Percentiles rank a stretch among this genome's conserved stretches.
Conservation (phyloP, 2,329 filamentous ascomycete genomes). For the Cladophialophora psammophila region DNA sequence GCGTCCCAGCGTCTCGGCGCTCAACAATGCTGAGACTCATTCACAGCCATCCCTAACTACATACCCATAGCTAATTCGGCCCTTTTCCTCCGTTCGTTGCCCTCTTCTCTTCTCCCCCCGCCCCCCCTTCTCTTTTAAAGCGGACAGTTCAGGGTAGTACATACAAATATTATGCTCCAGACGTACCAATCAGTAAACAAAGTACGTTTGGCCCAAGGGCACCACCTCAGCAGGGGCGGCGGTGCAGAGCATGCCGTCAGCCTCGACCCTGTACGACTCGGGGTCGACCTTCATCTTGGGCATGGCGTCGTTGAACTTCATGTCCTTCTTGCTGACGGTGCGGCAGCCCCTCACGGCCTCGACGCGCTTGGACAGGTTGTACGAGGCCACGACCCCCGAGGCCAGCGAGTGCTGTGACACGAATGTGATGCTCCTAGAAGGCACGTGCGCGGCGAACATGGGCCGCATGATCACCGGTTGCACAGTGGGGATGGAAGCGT, state of each 20-base stretch:
- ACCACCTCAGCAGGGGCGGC: slow-evolving; percentile 75
- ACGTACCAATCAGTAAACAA: slow-evolving; percentile 67
- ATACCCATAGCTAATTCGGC: too few relatives aligned
- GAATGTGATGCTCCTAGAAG: slow-evolving; percentile 77
- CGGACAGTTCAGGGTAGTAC: neutral
- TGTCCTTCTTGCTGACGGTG: slow-evolving; percentile 78
- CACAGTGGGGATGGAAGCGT: slow-evolving; percentile 85
- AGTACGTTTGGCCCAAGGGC: slow-evolving; percentile 79
- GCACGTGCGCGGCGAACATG: slow-evolving; percentile 81
- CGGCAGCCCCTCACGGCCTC: slow-evolving; percentile 81
- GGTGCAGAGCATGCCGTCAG: slow-evolving; percentile 76
- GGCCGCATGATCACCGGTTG: slow-evolving; percentile 83
- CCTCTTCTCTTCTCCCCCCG: too few relatives aligned
- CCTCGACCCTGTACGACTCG: slow-evolving; percentile 86
- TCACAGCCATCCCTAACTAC: too few relatives aligned
- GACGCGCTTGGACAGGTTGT: slow-evolving; percentile 78
- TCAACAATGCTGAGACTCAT: too few relatives aligned
- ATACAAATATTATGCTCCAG: neutral
- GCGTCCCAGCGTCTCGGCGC: too few relatives aligned
- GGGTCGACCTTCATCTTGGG: slow-evolving; percentile 92
- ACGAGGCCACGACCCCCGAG: slow-evolving; percentile 71
- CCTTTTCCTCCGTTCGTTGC: too few relatives aligned
- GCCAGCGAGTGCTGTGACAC: slow-evolving; percentile 77
- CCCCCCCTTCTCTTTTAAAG: too few relatives aligned
- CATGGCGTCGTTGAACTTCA: slow-evolving; percentile 86